phyloP scores from a whole-genome alignment of 371 early-diverging fungal species.

The Mortierella sp. region DNA sequence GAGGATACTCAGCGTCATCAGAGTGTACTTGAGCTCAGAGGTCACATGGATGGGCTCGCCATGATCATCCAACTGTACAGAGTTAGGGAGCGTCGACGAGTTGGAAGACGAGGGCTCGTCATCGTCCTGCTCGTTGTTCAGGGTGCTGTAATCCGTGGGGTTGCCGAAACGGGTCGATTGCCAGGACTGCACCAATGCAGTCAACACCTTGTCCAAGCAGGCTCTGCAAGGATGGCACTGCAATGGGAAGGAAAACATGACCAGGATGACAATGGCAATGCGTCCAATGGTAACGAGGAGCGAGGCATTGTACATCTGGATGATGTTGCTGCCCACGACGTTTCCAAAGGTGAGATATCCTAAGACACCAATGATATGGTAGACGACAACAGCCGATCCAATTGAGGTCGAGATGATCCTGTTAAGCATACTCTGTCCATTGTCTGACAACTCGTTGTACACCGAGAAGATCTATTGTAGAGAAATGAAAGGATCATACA shows the following conservation, averaged over 20 bases:
- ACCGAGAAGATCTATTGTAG: conserved; percentile 84
- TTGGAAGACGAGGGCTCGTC: conserved; percentile 12
- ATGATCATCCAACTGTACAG: conserved; percentile 33
- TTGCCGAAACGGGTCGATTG: conserved; percentile 31
- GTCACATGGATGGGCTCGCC: conserved; percentile 37
- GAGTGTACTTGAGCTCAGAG: conserved; percentile 68
- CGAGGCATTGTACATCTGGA: conserved; percentile 85
- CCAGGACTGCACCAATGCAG: conserved; percentile 31
- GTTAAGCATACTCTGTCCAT: conserved; percentile 75
- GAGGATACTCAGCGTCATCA: conserved; percentile 81
- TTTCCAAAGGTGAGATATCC: conserved; percentile 98
- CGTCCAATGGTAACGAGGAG: conserved; percentile 88
- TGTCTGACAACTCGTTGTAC: conserved; percentile 93
- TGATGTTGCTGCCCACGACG: conserved; percentile 89
- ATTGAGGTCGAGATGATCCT: conserved; percentile 83
- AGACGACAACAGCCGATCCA: conserved; percentile 83
- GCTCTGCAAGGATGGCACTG: conserved; percentile 97
- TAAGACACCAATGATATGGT: conserved; percentile 91
- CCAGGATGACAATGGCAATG: conserved; percentile 91
- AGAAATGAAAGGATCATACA: background rate
- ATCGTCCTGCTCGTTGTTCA: conserved; percentile 25
- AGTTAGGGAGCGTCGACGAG: conserved; percentile 18
- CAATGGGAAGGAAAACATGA: conserved; percentile 96
- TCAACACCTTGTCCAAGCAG: conserved; percentile 89
- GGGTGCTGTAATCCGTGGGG: conserved; percentile 17